These are phyloP conservation scores for Penicillium steckii DNA, from an alignment of 495 filamentous ascomycete genomes.

Conservation along the genomic window DNA sequence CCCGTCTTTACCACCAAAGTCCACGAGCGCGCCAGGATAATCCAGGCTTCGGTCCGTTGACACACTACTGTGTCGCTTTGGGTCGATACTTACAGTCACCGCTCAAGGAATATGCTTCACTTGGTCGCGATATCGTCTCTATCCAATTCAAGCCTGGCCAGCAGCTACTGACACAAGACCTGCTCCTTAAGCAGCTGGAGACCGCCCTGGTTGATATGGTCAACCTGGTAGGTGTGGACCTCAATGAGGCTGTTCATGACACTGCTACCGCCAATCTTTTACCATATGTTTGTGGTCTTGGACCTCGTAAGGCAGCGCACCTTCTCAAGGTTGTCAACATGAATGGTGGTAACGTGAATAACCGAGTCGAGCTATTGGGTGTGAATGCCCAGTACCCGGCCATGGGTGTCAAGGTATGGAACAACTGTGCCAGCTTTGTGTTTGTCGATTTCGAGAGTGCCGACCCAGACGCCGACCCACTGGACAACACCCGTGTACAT, in stretches of 20 bases:
- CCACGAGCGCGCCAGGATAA: slow-evolving; percentile 78
- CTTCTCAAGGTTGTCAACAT: slow-evolving; percentile 87
- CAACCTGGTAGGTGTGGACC: slow-evolving; percentile 90
- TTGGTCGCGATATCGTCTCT: slow-evolving; percentile 83
- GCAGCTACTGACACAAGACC: slow-evolving; percentile 80
- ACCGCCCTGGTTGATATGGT: slow-evolving; percentile 97
- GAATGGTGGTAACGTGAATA: slow-evolving; percentile 79
- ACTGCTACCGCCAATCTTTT: slow-evolving; percentile 79
- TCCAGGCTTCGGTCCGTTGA: slow-evolving; percentile 70
- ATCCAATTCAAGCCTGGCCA: slow-evolving; percentile 88
- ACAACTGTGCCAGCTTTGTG: slow-evolving; percentile 94
- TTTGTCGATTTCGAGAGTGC: slow-evolving; percentile 81
- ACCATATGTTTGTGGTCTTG: slow-evolving; percentile 88
- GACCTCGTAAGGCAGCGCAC: slow-evolving; percentile 85
- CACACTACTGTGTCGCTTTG: slow-evolving; percentile 83
- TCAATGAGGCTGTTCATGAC: slow-evolving; percentile 85
- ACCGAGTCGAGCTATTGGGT: slow-evolving; percentile 82
- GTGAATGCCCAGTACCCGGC: slow-evolving; percentile 79
- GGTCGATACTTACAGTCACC: slow-evolving; percentile 91
- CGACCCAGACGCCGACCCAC: slow-evolving; percentile 76
- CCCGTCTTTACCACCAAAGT: slow-evolving; percentile 88
- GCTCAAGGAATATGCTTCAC: slow-evolving; percentile 89
- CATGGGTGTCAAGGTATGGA: slow-evolving; percentile 87
- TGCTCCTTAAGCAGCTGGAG: slow-evolving; percentile 80
- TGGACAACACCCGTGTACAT: slow-evolving; percentile 95